Evolutionary conservation across 306 rosid species (phyloP).

Genomic region (Carpinus fangiana): DNA sequence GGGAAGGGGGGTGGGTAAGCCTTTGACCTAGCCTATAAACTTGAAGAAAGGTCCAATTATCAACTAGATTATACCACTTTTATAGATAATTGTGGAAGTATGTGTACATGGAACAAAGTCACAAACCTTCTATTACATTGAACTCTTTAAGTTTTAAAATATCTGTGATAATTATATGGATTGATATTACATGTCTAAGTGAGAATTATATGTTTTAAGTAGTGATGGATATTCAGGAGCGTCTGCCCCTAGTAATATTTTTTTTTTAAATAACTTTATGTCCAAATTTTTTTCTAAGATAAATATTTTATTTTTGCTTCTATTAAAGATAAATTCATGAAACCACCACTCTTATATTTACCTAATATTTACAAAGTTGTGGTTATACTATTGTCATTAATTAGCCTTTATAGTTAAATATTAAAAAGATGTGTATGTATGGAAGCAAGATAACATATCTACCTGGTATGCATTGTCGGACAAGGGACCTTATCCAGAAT

Average conservation of each 20-base stretch:
- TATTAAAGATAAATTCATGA: no score
- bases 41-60: neutral
- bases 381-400: neutral
- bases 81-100: neutral
- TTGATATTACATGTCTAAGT: no score
- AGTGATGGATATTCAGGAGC: no score
- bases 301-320: no score
- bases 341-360: no score
- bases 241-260: no score
- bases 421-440: neutral
- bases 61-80: neutral
- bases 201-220: no score
- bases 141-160: no score
- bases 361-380: neutral
- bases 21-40: neutral
- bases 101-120: neutral
- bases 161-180: no score
- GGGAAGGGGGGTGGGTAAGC: neutral
- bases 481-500: neutral
- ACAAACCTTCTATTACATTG: no score
- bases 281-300: no score
- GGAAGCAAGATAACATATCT: neutral
- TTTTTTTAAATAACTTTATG: no score
- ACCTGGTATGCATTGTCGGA: neutral
- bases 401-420: neutral